These are phyloP conservation scores for Microstroma glucosiphilum DNA, from an alignment of 1,284 basidiomycete species.

Conservation along the genomic window DNA sequence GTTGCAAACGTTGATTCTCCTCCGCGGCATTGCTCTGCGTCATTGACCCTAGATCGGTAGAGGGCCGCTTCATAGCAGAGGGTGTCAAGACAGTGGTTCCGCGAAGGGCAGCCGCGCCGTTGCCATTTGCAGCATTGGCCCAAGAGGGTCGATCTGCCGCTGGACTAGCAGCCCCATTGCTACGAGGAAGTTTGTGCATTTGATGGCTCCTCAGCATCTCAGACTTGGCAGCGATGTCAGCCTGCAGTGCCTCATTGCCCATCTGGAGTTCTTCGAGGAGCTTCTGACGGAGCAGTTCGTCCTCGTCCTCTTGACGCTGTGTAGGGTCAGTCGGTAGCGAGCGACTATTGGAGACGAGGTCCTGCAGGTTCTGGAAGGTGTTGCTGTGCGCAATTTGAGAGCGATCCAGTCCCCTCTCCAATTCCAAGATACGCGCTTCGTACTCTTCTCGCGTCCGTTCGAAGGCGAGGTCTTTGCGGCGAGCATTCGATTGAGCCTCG, in stretches of 20 bases:
- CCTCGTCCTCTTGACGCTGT: conserved; percentile 36
- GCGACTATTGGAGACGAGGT: conserved; percentile 25
- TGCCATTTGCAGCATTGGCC: conserved; percentile 13
- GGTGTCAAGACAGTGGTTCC: conserved; percentile 3
- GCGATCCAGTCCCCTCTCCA: conserved; percentile 55
- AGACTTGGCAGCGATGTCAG: conserved; percentile 43
- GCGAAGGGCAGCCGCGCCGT: background rate
- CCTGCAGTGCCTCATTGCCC: conserved; percentile 45
- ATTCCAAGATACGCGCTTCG: conserved; percentile 61
- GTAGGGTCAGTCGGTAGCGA: conserved; percentile 8
- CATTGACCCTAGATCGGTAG: background rate
- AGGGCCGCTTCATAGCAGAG: conserved; percentile 2
- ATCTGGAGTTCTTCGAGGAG: conserved; percentile 64
- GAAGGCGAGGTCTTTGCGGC: conserved; percentile 61
- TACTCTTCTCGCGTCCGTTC: conserved; percentile 64
- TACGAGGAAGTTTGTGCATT: too few species aligned
- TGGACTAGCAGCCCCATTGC: too few species aligned
- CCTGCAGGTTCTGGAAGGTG: conserved; percentile 43
- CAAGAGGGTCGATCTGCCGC: too few species aligned
- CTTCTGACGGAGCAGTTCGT: conserved; percentile 62
- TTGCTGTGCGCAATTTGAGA: conserved; percentile 51
- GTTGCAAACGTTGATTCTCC: conserved; percentile 55
- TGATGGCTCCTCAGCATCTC: conserved; percentile 31
- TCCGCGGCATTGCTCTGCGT: background rate
- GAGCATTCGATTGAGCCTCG: conserved; percentile 57